A percentile compares a stretch with the other conserved stretches of the same genome.
Conservation (phyloP, 345 rosid species). For the Rhodomyrtus tomentosa region DNA sequence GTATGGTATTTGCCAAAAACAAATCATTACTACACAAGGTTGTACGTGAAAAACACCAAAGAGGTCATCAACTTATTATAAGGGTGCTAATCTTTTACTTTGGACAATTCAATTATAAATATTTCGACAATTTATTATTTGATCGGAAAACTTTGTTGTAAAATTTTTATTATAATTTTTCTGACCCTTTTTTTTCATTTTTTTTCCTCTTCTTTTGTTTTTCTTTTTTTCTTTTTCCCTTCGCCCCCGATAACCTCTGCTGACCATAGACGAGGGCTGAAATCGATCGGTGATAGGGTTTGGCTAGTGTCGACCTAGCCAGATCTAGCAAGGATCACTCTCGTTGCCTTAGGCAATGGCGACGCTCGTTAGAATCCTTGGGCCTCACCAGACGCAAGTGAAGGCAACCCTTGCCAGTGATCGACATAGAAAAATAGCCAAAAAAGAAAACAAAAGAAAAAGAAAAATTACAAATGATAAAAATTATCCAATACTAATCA, state of each 20-base stretch:
- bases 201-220: no score
- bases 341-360: no score
- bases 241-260: not conserved
- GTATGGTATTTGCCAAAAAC: not conserved
- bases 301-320: no score
- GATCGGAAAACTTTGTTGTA: fast-evolving
- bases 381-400: no score
- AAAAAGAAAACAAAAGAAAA: no score
- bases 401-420: no score
- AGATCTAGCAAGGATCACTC: no score
- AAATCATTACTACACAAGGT: not conserved
- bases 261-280: not conserved
- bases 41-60: fast-evolving
- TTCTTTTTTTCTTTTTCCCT: not conserved
- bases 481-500: no score
- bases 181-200: not conserved
- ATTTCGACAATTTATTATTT: fast-evolving
- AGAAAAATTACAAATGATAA: no score
- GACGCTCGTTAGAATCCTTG: no score
- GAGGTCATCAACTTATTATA: not conserved
- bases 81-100: not conserved
- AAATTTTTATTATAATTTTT: not conserved
- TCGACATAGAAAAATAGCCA: no score
- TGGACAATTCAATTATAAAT: not conserved
- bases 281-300: no score